Evolutionary conservation across 2,329 filamentous ascomycete genomes (phyloP).

Genomic region (Cadophora malorum): DNA sequence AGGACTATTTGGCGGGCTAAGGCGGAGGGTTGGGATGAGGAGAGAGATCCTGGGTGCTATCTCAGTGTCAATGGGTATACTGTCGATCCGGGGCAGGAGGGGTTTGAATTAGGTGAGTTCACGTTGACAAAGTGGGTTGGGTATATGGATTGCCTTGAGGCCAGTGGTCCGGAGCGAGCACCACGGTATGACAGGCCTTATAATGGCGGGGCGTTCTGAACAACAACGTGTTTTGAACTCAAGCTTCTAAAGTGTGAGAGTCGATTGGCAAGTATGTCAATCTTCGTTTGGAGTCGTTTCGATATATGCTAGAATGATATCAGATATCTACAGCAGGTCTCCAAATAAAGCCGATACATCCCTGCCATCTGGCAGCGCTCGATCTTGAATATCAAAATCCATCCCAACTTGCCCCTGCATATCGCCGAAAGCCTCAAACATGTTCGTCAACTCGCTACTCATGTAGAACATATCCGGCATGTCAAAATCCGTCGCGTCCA

Average conservation of each 20-base stretch:
- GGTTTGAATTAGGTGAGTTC: not conserved
- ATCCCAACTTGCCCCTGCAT: not conserved
- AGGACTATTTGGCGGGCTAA: not conserved
- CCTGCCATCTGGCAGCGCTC: not conserved
- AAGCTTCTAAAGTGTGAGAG: not conserved
- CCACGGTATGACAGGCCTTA: not conserved
- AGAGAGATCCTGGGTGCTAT: not conserved
- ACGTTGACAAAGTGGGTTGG: not conserved
- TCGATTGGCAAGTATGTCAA: not conserved
- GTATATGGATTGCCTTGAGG: not conserved
- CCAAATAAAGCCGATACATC: conserved; percentile 9
- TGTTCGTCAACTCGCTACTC: conserved; percentile 5
- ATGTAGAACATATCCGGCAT: conserved; percentile 8
- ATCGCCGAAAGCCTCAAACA: conserved; percentile 13
- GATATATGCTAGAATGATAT: not conserved
- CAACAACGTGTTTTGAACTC: not conserved
- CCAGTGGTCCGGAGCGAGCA: not conserved
- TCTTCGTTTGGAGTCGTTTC: not conserved
- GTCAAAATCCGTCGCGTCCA: not conserved
- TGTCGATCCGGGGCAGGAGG: not conserved
- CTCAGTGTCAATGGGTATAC: not conserved
- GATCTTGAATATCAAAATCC: conserved; percentile 1
- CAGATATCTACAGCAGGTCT: not conserved
- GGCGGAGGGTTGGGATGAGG: not conserved
- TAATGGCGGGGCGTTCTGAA: not conserved